Conservation (phyloP, 1,284 basidiomycete species). For the Ustanciosporium gigantosporum region DNA sequence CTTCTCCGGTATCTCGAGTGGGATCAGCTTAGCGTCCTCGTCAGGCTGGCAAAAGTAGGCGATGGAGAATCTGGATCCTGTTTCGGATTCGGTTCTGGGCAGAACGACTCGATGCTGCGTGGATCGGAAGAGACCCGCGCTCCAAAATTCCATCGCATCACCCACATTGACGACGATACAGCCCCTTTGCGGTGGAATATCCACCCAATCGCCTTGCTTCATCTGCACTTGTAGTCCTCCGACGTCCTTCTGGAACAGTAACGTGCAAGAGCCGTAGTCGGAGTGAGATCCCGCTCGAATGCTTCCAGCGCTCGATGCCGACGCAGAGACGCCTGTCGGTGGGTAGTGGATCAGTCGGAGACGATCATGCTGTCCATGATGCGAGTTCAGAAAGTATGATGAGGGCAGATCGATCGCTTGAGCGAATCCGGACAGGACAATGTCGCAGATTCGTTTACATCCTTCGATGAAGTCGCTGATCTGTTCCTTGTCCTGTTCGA, state of each 20-base stretch:
- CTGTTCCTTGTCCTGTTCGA: conserved; percentile 6
- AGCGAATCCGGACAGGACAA: conserved; percentile 38
- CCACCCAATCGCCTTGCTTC: conserved; percentile 64
- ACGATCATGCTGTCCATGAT: conserved; percentile 42
- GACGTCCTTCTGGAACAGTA: conserved; percentile 82
- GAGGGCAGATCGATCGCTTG: conserved; percentile 28
- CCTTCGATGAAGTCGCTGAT: conserved; percentile 29
- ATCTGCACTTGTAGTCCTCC: conserved; percentile 75
- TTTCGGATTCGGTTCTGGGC: conserved; percentile 29
- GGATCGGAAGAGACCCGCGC: conserved; percentile 39
- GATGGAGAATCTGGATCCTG: conserved; percentile 41
- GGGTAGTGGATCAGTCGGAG: conserved; percentile 53
- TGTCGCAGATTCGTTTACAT: conserved; percentile 33
- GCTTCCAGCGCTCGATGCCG: conserved; percentile 1
- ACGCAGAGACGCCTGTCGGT: conserved; percentile 10
- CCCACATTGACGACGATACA: conserved; percentile 83
- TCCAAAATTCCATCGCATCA: conserved; percentile 68
- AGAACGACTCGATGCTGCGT: conserved; percentile 49
- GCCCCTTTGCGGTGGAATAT: conserved; percentile 75
- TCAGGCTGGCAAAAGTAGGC: conserved; percentile 54
- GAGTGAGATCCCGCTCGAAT: conserved; percentile 50
- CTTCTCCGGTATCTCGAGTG: conserved; percentile 8
- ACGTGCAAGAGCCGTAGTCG: conserved; percentile 81
- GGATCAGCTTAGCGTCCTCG: conserved; percentile 29
- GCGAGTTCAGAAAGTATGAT: conserved; percentile 20